Conservation (phyloP, 257 asterid genomes). For the Eucommia ulmoides region DNA sequence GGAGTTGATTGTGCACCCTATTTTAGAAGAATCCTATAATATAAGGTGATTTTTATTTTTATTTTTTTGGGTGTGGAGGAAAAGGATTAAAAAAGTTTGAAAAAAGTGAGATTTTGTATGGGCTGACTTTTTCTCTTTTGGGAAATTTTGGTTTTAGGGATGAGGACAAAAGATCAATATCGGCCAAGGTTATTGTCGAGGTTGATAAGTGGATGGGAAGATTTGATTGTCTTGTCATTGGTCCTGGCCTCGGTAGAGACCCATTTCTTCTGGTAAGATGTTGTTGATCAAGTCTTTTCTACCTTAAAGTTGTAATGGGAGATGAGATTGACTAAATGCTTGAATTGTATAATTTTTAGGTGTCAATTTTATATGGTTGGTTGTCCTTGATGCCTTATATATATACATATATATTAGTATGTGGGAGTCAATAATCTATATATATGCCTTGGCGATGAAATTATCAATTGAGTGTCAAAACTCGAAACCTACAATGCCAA, state of each 20-base stretch:
- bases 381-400: background rate
- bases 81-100: no score
- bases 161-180: slow-evolving; percentile 53
- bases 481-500: no score
- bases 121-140: no score
- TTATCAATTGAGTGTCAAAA: no score
- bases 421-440: background rate
- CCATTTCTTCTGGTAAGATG: slow-evolving; percentile 75
- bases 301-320: background rate
- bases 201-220: slow-evolving; percentile 96
- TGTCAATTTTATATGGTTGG: background rate
- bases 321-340: background rate
- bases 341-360: background rate
- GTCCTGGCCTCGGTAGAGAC: slow-evolving; percentile 99
- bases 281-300: slow-evolving; percentile 6
- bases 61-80: no score
- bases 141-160: slow-evolving; percentile 42
- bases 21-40: slow-evolving; percentile 84
- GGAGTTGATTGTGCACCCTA: slow-evolving; percentile 91
- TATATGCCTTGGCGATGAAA: background rate
- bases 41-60: slow-evolving; percentile 46
- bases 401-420: background rate
- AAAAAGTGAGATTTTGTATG: no score
- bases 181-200: slow-evolving; percentile 65
- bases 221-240: slow-evolving; percentile 88